A percentile compares a stretch with the other conserved stretches of the same genome.
Evolutionary conservation across 306 rosid species (phyloP).

Genomic region (Vigna angularis): DNA sequence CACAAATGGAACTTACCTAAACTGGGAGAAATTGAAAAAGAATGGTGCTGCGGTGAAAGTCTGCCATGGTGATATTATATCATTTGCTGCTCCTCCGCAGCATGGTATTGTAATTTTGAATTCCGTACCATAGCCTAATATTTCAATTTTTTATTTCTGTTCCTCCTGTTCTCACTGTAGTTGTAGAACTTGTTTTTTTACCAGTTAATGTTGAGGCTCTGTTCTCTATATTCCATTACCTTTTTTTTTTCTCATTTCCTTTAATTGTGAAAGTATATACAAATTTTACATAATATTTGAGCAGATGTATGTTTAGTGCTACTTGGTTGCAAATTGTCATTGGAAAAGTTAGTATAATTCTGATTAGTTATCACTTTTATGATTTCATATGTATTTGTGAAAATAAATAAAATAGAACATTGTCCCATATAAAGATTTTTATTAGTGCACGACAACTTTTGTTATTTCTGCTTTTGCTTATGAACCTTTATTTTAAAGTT

Average conservation of each 20-base stretch:
- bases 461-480: slow-evolving; percentile 28
- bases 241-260: slow-evolving; percentile 14
- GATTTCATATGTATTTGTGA: slow-evolving; percentile 30
- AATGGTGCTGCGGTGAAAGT: slow-evolving; percentile 67
- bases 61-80: slow-evolving; percentile 84
- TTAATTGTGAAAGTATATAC: slow-evolving; percentile 25
- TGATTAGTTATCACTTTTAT: not conserved
- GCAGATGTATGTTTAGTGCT: not conserved
- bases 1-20: slow-evolving; percentile 89
- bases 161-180: not conserved
- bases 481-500: slow-evolving; percentile 30
- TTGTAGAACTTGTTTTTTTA: not conserved
- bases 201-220: not conserved
- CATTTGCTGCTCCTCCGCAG: slow-evolving; percentile 89
- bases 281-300: not conserved
- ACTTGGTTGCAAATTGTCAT: slow-evolving; percentile 13
- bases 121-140: not conserved
- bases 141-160: slow-evolving; percentile 6
- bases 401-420: not conserved
- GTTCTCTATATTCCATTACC: slow-evolving; percentile 3
- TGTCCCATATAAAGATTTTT: not conserved
- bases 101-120: slow-evolving; percentile 77
- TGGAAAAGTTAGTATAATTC: not conserved
- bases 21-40: slow-evolving; percentile 79
- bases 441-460: not conserved